Evolutionary conservation across 805 yeast genomes (phyloP).

Genomic region (Yarrowia sp.): DNA sequence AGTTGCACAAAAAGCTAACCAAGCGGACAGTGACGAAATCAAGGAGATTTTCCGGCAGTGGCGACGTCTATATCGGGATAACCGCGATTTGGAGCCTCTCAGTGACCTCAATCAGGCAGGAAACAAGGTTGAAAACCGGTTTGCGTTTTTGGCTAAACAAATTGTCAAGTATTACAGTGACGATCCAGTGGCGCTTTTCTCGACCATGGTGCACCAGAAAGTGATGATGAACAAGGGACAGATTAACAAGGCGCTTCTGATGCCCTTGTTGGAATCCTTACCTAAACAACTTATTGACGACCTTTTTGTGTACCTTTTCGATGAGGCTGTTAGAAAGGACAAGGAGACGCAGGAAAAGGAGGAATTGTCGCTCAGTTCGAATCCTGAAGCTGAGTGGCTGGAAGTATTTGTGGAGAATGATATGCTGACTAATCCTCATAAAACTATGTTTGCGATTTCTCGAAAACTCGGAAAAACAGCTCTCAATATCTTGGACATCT

Average conservation of each 20-base stretch:
- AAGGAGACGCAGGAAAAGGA: neutral
- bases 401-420: constrained; percentile 3
- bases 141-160: constrained; percentile 19
- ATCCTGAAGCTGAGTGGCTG: constrained; percentile 11
- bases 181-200: neutral
- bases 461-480: neutral
- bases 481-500: constrained; percentile 2
- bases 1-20: too few relatives aligned
- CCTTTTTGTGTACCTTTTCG: constrained; percentile 10
- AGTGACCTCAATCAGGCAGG: neutral
- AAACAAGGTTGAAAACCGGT: neutral
- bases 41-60: constrained; percentile 24
- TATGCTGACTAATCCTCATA: neutral
- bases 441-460: neutral
- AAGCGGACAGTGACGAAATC: neutral
- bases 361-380: neutral
- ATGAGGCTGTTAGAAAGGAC: constrained; percentile 2
- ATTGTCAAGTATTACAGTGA: neutral
- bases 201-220: constrained; percentile 27
- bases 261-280: constrained; percentile 1
- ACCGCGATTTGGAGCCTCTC: neutral
- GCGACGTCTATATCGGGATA: constrained; percentile 22
- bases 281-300: neutral
- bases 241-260: neutral
- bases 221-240: neutral